Evolutionary conservation across 2,329 filamentous ascomycete genomes (phyloP).

Genomic region (Fusarium nygamai): DNA sequence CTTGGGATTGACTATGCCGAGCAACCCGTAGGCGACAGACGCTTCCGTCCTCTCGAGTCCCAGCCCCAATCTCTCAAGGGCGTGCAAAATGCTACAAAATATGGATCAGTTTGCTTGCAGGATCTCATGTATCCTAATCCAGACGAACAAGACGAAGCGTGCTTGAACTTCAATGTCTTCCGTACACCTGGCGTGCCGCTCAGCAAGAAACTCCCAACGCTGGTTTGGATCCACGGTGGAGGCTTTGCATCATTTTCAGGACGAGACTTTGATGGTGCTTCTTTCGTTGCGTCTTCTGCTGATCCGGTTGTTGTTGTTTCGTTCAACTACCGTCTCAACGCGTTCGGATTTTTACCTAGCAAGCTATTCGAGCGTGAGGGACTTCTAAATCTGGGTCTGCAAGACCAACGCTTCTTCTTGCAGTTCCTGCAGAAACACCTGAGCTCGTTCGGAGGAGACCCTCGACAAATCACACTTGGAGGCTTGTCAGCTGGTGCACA

Average conservation of each 20-base stretch:
- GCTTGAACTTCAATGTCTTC: constrained; percentile 4
- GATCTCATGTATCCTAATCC: constrained; percentile 1
- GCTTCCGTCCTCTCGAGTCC: not conserved
- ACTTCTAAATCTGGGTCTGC: not conserved
- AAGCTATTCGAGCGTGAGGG: not conserved
- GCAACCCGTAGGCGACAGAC: not conserved
- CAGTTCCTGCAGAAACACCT: not conserved
- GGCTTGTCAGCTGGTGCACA: constrained; percentile 8
- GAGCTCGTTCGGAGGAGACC: not conserved
- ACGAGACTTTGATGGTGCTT: not conserved
- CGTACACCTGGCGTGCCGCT: not conserved
- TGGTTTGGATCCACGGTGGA: constrained; percentile 8
- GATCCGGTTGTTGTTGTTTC: not conserved
- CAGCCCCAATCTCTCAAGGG: not conserved
- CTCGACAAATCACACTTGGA: not conserved
- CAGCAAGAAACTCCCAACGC: not conserved
- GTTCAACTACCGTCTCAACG: constrained; percentile 7
- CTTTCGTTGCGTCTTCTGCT: not conserved
- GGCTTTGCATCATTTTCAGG: constrained; percentile 10
- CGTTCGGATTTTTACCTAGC: constrained; percentile 2
- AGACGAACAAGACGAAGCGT: not conserved
- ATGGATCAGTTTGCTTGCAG: not conserved
- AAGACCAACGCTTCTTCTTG: not conserved
- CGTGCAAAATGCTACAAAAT: not conserved
- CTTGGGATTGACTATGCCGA: constrained; percentile 1